Conservation (phyloP, 2,329 filamentous ascomycete species). For the Colletotrichum liriopes region DNA sequence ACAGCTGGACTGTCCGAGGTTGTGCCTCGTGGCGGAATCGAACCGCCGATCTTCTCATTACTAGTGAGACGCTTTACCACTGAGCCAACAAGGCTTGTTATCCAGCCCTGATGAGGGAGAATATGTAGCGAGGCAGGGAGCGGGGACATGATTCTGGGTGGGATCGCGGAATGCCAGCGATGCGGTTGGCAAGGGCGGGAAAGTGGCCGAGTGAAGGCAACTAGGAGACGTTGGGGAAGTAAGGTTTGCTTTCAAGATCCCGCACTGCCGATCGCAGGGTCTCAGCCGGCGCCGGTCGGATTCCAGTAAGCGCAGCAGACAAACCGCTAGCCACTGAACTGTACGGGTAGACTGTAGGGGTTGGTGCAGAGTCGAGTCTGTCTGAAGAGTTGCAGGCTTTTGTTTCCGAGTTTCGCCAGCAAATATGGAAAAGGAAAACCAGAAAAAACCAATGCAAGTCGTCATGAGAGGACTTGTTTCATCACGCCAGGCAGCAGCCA, state of each 20-base stretch:
- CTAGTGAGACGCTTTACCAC: slow-evolving; percentile 46
- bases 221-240: neutral
- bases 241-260: neutral
- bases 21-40: slow-evolving; percentile 44
- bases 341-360: neutral
- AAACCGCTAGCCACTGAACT: neutral
- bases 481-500: neutral
- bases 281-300: neutral
- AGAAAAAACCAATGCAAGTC: neutral
- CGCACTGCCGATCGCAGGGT: neutral
- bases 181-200: neutral
- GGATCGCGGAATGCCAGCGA: neutral
- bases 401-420: neutral
- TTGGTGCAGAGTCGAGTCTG: neutral
- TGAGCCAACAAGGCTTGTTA: slow-evolving; percentile 43
- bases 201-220: neutral
- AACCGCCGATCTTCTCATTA: slow-evolving; percentile 45
- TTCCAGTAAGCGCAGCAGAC: neutral
- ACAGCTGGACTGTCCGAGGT: neutral
- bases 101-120: accelerated
- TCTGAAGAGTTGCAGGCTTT: neutral
- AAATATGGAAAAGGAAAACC: neutral
- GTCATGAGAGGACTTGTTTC: neutral
- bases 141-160: neutral
- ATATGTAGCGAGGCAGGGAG: neutral